phyloP scores from a whole-genome alignment of 208 protist genomes.

The Leishmania gerbilli region DNA sequence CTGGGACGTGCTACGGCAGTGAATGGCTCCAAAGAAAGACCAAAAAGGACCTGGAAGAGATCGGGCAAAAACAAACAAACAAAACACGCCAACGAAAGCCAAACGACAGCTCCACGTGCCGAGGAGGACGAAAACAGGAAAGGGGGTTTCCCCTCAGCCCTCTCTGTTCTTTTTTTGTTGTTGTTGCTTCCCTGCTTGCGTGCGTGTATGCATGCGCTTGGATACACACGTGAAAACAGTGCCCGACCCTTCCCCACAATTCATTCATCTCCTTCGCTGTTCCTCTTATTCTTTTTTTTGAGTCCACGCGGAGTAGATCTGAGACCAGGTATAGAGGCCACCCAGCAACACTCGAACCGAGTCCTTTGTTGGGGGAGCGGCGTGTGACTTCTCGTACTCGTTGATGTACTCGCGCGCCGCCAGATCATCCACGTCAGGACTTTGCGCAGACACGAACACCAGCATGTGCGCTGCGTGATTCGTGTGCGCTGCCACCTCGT shows the following conservation, averaged over 20 bases:
- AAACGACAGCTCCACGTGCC: not conserved
- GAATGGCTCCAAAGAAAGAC: too few relatives aligned
- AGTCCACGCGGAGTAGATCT: slow-evolving; percentile 7
- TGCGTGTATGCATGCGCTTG: not conserved
- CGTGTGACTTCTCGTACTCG: slow-evolving; percentile 28
- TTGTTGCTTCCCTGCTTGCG: not conserved
- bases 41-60: not conserved
- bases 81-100: not conserved
- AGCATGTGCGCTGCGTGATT: slow-evolving; percentile 15
- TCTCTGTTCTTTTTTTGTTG: not conserved
- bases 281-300: not conserved
- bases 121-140: not conserved
- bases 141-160: not conserved
- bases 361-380: slow-evolving; percentile 8
- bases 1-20: too few relatives aligned
- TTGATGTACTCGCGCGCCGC: slow-evolving; percentile 53
- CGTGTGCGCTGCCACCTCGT: slow-evolving; percentile 4
- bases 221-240: not conserved
- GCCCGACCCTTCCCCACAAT: not conserved
- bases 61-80: not conserved
- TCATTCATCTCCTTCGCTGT: not conserved
- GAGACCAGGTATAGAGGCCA: slow-evolving; percentile 34
- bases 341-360: slow-evolving; percentile 42
- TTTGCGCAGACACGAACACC: slow-evolving; percentile 54
- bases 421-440: slow-evolving; percentile 57